Evolutionary conservation across 2,329 filamentous ascomycete genomes (phyloP), one percentile per base, ranked within the genome.

Genomic region (Aspergillus costaricaensis): DNA sequence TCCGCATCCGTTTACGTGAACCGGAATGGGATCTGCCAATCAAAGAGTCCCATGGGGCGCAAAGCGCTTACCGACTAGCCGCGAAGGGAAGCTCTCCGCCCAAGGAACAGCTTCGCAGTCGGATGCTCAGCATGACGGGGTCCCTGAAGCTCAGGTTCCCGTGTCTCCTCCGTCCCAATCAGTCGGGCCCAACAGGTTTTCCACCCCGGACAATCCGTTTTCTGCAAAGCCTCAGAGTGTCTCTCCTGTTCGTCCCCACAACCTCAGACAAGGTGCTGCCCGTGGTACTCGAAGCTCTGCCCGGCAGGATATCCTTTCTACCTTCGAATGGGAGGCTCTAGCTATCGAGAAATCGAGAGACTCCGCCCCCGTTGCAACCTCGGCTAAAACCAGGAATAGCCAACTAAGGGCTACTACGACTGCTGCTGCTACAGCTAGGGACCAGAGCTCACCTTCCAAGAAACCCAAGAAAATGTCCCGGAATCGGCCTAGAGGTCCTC

Each of bases 401-500:
- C 58, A 44, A 25, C 48, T 54, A 39, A 38, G 48, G 49, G 21
- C 15, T 23, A 41, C 49, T 47, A 41, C n/a, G 8, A 25, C 30
- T 59, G 47, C 21, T 10, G 38, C 32, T 19, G 39, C 25, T 10
- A 41, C 23, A 19, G 52, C 56, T 54, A 38, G 57, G 53, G 39
- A 52, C 32, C 54, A 50, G 38, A 55, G 59, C 44, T 23, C 51
- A 10, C n/a, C 49, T 21, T 17, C 49, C 9, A 27, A 43, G 19
- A 63, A 56, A 6, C 10, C 47, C 8, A 27, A 43, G 19, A 63
- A 56, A 7, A 79, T 79, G 77, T 79, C 77, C 39, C 75, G 77
- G 59, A 79, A 79, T 65, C 75, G 77, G 55, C 76, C 77, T 51
- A 67, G 77, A 51, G 74, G 71, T 15, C 71, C 72, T 51, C 72